A percentile compares a stretch with the other conserved stretches of the same genome.
phyloP scores from a whole-genome alignment of 352 stramenopile genomes.

The Phytophthora multivora region DNA sequence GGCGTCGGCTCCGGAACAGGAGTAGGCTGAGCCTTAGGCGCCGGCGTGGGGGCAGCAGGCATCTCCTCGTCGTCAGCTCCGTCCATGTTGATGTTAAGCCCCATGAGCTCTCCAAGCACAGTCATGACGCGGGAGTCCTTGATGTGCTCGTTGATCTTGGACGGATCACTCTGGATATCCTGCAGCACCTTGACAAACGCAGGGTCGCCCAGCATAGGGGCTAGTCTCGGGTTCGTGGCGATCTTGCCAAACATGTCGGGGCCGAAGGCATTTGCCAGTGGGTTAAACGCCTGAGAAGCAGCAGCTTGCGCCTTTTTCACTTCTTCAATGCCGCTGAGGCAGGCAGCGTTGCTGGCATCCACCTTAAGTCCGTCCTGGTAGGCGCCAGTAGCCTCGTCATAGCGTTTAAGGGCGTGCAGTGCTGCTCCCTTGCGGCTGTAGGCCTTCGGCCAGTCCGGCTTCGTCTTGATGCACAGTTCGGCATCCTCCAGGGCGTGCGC shows the following conservation, averaged over 20 bases:
- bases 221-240: slow-evolving; percentile 87
- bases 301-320: slow-evolving; percentile 89
- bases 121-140: slow-evolving; percentile 88
- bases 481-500: slow-evolving; percentile 96
- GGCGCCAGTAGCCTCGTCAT: slow-evolving; percentile 84
- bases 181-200: slow-evolving; percentile 86
- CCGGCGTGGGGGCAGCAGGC: slow-evolving; percentile 27
- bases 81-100: slow-evolving; percentile 78
- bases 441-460: slow-evolving; percentile 96
- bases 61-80: slow-evolving; percentile 58
- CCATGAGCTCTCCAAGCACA: slow-evolving; percentile 86
- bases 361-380: slow-evolving; percentile 90
- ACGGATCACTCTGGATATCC: slow-evolving; percentile 78
- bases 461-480: slow-evolving; percentile 94
- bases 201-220: slow-evolving; percentile 91
- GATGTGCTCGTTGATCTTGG: slow-evolving; percentile 80
- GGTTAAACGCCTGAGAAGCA: slow-evolving; percentile 68
- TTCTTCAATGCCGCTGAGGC: slow-evolving; percentile 93
- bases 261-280: slow-evolving; percentile 92
- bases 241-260: slow-evolving; percentile 96
- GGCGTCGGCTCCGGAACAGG: slow-evolving; percentile 52
- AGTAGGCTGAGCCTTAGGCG: slow-evolving; percentile 36
- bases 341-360: slow-evolving; percentile 91
- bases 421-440: slow-evolving; percentile 98
- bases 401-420: slow-evolving; percentile 92